phyloP scores from a whole-genome alignment of 2,329 filamentous ascomycete species.

The Diaporthe ilicicola region DNA sequence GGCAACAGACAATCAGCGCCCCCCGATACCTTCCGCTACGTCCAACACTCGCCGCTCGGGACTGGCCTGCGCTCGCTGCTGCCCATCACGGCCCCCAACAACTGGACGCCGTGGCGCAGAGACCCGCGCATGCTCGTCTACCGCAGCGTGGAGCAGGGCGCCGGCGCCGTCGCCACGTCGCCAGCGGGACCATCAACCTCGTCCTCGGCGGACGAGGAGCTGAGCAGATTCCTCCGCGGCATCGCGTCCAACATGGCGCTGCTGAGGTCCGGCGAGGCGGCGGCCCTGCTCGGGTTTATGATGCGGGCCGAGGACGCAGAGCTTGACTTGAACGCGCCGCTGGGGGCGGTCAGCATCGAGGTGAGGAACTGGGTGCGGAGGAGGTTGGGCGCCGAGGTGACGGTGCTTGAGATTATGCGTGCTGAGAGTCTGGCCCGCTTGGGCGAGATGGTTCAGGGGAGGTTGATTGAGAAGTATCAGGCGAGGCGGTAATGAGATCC shows the following conservation, averaged over 20 bases:
- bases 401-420: constrained; percentile 27
- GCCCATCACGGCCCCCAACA: constrained; percentile 19
- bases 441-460: neutral
- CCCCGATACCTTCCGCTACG: neutral
- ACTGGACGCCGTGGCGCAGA: constrained; percentile 21
- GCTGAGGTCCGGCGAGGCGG: constrained; percentile 15
- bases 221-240: constrained; percentile 10
- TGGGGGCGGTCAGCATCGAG: constrained; percentile 23
- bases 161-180: neutral
- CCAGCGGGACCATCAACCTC: neutral
- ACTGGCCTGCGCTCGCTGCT: constrained; percentile 4
- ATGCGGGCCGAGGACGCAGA: constrained; percentile 22
- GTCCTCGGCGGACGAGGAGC: neutral
- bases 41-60: neutral
- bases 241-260: constrained; percentile 3
- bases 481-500: neutral
- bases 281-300: constrained; percentile 19
- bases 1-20: neutral
- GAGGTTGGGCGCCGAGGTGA: constrained; percentile 15
- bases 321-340: constrained; percentile 20
- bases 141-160: constrained; percentile 19
- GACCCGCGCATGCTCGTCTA: constrained; percentile 30
- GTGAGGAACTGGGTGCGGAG: constrained; percentile 28
- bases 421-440: neutral
- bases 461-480: constrained; percentile 1